These are phyloP conservation scores for Zoysia pacifica DNA, from an alignment of 176 grass and related monocot genomes.

Conservation along the genomic window DNA sequence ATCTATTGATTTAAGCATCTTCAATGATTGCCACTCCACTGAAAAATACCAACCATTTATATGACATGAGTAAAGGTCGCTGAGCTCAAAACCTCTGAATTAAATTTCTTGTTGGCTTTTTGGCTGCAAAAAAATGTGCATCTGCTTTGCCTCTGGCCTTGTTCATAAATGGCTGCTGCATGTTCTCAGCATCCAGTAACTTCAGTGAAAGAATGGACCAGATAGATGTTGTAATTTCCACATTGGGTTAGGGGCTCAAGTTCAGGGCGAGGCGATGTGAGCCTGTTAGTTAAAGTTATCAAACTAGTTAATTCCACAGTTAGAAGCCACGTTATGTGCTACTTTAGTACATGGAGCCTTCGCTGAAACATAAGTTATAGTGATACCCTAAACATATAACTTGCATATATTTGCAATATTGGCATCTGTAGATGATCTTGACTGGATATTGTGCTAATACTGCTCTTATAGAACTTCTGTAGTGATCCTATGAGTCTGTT, in stretches of 20 bases:
- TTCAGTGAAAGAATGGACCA: not conserved
- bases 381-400: not conserved
- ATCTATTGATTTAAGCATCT: too few species aligned
- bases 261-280: not conserved
- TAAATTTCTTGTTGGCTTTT: not conserved
- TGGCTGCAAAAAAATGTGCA: too few species aligned
- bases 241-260: constrained; percentile 3
- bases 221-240: not conserved
- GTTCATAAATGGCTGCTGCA: constrained; percentile 1
- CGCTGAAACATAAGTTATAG: not conserved
- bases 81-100: not conserved
- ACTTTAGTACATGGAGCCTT: not conserved
- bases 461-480: not conserved
- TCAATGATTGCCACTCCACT: too few species aligned
- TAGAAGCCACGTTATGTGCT: not conserved
- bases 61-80: not conserved
- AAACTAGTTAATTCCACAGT: too few species aligned
- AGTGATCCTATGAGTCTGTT: not conserved
- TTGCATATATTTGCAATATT: not conserved
- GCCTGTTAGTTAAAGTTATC: not conserved
- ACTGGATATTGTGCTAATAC: not conserved
- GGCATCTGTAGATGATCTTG: not conserved
- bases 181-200: not conserved
- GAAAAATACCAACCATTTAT: too few species aligned
- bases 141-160: not conserved